phyloP scores from a whole-genome alignment of 129 eudicot species.

The Dittrichia graveolens region DNA sequence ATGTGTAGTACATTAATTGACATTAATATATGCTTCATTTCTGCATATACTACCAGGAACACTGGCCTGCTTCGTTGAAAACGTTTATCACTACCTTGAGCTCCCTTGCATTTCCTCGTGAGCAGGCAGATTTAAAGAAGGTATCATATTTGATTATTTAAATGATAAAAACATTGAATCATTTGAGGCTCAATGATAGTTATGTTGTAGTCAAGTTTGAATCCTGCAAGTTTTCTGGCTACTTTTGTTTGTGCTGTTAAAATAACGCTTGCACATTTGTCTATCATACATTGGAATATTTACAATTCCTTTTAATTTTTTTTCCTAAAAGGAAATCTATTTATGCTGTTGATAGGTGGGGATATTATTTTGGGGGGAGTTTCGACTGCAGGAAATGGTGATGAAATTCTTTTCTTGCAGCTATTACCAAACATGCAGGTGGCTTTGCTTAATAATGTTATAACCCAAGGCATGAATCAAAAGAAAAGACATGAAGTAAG shows the following conservation, averaged over 20 bases:
- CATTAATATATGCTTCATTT: neutral
- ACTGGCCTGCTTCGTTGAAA: slow-evolving; percentile 84
- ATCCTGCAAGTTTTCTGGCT: neutral
- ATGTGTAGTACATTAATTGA: neutral
- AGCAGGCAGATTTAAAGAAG: slow-evolving; percentile 71
- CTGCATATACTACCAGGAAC: slow-evolving; percentile 44
- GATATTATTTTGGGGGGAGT: neutral
- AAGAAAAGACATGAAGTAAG: slow-evolving; percentile 96
- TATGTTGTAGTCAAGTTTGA: neutral
- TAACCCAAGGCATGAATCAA: slow-evolving; percentile 86
- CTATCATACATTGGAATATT: neutral
- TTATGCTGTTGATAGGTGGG: slow-evolving; percentile 4
- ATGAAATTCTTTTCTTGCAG: slow-evolving; percentile 46
- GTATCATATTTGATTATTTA: slow-evolving; percentile 36
- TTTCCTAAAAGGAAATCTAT: neutral
- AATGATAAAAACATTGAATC: neutral
- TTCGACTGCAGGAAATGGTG: slow-evolving; percentile 9
- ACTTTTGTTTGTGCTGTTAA: neutral
- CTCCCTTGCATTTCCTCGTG: slow-evolving; percentile 67
- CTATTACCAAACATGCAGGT: slow-evolving; percentile 51
- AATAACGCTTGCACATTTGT: neutral
- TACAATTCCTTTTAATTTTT: neutral
- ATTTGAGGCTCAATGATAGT: neutral
- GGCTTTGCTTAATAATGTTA: slow-evolving; percentile 60
- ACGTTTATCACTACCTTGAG: slow-evolving; percentile 49